These are phyloP conservation scores for Colletotrichum siamense DNA, from an alignment of 2,329 filamentous ascomycete species.

Conservation along the genomic window DNA sequence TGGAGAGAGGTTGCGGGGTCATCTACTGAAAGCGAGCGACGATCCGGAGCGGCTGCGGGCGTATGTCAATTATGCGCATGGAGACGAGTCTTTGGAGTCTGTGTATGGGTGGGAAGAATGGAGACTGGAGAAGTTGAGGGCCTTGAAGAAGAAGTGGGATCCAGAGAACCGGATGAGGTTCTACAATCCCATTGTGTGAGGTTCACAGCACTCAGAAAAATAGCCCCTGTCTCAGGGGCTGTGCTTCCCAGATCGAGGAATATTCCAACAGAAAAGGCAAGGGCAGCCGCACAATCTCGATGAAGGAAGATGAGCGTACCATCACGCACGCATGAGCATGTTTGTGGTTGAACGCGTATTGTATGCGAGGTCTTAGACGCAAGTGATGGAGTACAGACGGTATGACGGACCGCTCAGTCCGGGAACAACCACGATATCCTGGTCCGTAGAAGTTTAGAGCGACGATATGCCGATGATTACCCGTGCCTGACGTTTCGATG, in stretches of 20 bases:
- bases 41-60: constrained; percentile 26
- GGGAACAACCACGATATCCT: neutral
- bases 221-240: neutral
- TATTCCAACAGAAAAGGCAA: neutral
- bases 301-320: neutral
- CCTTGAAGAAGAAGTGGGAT: constrained; percentile 31
- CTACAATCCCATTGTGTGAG: constrained; percentile 26
- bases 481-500: rapidly evolving
- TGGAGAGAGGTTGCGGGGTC: constrained; percentile 27
- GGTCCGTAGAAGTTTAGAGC: neutral
- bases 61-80: constrained; percentile 39
- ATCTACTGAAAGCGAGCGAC: constrained; percentile 27
- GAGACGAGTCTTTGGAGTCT: constrained; percentile 29
- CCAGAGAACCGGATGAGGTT: constrained; percentile 30
- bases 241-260: neutral
- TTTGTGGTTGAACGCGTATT: neutral
- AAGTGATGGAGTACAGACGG: neutral
- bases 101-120: constrained; percentile 28
- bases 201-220: neutral
- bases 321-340: neutral
- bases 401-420: neutral
- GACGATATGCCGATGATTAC: neutral
- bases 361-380: neutral
- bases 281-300: neutral
- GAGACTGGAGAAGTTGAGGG: constrained; percentile 28